Evolutionary conservation across 2,329 filamentous ascomycete genomes (phyloP), one percentile per base, ranked within the genome.

Genomic region (Colletotrichum lindemuthianum): DNA sequence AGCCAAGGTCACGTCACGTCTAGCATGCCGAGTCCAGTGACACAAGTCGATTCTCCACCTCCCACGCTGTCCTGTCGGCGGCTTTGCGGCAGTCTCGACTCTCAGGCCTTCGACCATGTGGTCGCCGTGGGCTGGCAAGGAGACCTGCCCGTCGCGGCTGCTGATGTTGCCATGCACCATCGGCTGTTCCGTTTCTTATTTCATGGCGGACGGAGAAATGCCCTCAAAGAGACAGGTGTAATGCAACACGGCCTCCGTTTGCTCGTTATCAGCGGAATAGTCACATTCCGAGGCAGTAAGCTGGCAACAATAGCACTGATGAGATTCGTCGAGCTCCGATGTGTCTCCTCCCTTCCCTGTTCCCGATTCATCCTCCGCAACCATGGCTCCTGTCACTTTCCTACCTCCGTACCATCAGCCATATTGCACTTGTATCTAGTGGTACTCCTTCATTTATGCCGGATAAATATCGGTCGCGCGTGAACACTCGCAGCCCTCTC

Each of bases 21-120:
- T 33, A 9, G 36, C 37, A 50, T 60, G 69, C 58, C 9, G 59
- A 69, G 69, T 75, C 72, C 73, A 75, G 68, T 74, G 71, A 75
- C 70, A 70, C 53, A 63, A 51, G 47, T 65, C 54, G 65, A 56
- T 67, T 67, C 65, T 68, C 68, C 67, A 71, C 67, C 69, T 67
- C 48, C 70, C 66, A 71, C 68, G 63, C 57, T 43, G 16, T 66
- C 68, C 57, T 43, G 16, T 66, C 68, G 67, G 69, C 67, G 65
- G 61, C 64, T 70, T 70, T 68, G 67, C 70, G 66, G 68, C 66
- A 67, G 66, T 59, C 72, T 69, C 64, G 45, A 65, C 66, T 59
- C 71, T 69, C 66, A 48, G 55, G 69, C 69, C 68, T 68, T 54
- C 63, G 65, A 60, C 36, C n/a, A 43, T 45, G 45, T 36, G 37